These are phyloP conservation scores for Magnaporthiopsis rhizophila DNA, from an alignment of 2,329 filamentous ascomycete species.

Conservation along the genomic window DNA sequence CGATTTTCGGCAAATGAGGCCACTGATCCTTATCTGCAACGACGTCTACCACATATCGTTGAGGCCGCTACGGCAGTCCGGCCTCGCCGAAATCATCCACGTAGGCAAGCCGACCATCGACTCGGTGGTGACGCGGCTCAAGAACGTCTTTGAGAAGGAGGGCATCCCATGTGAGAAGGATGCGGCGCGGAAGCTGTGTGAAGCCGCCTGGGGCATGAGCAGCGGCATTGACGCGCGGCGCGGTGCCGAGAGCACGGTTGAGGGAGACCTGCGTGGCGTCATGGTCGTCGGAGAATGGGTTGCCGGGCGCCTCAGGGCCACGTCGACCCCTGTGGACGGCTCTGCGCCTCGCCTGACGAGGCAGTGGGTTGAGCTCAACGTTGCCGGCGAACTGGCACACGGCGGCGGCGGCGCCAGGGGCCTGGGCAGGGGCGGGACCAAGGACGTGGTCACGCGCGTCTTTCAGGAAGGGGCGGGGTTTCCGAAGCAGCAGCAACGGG, in stretches of 20 bases:
- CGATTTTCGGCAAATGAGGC: constrained; percentile 77
- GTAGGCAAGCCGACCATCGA: constrained; percentile 84
- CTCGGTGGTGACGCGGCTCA: constrained; percentile 73
- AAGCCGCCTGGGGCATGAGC: constrained; percentile 73
- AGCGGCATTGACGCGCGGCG: constrained; percentile 62
- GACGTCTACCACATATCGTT: constrained; percentile 91
- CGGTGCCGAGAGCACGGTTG: constrained; percentile 58
- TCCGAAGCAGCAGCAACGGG: constrained; percentile 43
- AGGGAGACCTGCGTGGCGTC: constrained; percentile 69
- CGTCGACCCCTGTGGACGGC: constrained; percentile 27
- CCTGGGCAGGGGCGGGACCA: constrained; percentile 61
- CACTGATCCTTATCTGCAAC: constrained; percentile 91
- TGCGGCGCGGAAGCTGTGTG: constrained; percentile 75
- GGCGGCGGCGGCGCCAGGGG: constrained; percentile 65
- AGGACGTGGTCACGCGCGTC: constrained; percentile 69
- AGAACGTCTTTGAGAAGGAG: constrained; percentile 79
- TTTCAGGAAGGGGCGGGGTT: constrained; percentile 76
- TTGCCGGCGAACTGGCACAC: constrained; percentile 59
- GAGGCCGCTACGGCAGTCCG: constrained; percentile 76
- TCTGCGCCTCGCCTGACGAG: constrained; percentile 51
- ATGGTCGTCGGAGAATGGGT: constrained; percentile 89
- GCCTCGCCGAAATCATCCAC: constrained; percentile 81
- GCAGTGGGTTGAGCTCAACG: constrained; percentile 68
- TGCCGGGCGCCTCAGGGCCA: constrained; percentile 57
- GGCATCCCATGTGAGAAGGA: constrained; percentile 83